Percentiles rank a stretch among this genome's conserved stretches.
phyloP scores from a whole-genome alignment of 768 basidiomycete genomes.

The Favolaschia claudopus region DNA sequence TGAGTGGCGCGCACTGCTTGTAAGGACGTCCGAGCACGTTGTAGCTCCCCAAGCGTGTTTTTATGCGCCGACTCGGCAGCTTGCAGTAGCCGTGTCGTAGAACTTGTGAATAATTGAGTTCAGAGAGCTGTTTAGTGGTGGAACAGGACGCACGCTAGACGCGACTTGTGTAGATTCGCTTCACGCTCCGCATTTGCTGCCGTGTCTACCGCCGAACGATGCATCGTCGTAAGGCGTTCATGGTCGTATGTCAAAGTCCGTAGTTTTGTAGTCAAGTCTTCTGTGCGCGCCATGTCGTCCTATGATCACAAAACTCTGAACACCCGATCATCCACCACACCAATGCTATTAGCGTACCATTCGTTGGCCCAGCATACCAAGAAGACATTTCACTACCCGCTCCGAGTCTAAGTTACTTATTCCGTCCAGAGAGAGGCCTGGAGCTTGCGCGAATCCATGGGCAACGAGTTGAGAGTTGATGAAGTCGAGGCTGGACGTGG shows the following conservation, averaged over 20 bases:
- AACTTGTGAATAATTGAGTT: not conserved
- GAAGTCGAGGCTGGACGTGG: constrained; percentile 74
- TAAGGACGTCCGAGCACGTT: constrained; percentile 72
- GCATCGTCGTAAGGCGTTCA: constrained; percentile 74
- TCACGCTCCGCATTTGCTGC: constrained; percentile 83
- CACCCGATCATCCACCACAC: not conserved
- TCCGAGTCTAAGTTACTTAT: constrained; percentile 63
- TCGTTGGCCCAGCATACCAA: constrained; percentile 78
- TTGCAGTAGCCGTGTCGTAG: constrained; percentile 61
- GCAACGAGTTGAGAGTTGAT: constrained; percentile 84
- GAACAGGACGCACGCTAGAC: constrained; percentile 62
- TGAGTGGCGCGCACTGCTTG: constrained; percentile 76
- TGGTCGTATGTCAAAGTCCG: constrained; percentile 84
- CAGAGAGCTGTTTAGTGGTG: not conserved
- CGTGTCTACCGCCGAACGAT: constrained; percentile 63
- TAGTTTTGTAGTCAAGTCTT: constrained; percentile 76
- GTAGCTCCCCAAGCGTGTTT: constrained; percentile 72
- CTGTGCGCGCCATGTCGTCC: constrained; percentile 82
- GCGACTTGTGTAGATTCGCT: constrained; percentile 74
- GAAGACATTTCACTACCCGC: constrained; percentile 73
- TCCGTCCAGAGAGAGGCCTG: constrained; percentile 75
- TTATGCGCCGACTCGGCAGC: constrained; percentile 72
- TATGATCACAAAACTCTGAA: constrained; percentile 24
- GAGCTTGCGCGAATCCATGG: constrained; percentile 74
- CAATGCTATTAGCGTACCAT: constrained; percentile 74